phyloP scores from a whole-genome alignment of 495 filamentous ascomycete genomes.

The Parathielavia appendiculata region DNA sequence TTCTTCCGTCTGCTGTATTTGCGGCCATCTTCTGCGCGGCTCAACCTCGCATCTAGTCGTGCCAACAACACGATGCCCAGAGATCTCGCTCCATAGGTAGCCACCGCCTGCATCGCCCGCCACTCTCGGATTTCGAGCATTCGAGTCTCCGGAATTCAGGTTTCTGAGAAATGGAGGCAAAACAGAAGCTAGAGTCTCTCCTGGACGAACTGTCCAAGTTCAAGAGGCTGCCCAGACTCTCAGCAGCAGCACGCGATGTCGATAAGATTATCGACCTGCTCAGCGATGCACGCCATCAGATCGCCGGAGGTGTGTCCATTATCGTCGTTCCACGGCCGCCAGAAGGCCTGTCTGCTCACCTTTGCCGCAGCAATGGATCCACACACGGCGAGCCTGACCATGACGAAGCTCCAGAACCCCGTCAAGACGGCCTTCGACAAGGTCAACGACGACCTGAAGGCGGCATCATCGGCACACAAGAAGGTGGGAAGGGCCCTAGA shows the following conservation, averaged over 20 bases:
- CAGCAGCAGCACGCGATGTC: slow-evolving; percentile 66
- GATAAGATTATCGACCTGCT: slow-evolving; percentile 75
- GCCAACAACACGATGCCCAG: not conserved
- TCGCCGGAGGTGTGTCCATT: slow-evolving; percentile 55
- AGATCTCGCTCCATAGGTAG: too few relatives aligned
- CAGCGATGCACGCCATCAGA: slow-evolving; percentile 61
- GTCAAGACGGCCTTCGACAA: slow-evolving; percentile 71
- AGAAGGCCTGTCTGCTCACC: not conserved
- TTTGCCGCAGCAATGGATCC: slow-evolving; percentile 52
- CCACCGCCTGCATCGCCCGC: too few relatives aligned
- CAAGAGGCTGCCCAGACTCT: slow-evolving; percentile 62
- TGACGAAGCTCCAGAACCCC: slow-evolving; percentile 80
- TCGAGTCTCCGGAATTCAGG: not conserved
- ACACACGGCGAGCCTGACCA: slow-evolving; percentile 58
- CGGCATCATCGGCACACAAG: slow-evolving; percentile 68
- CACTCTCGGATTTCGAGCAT: not conserved
- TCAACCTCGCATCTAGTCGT: too few relatives aligned
- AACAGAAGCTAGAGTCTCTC: slow-evolving; percentile 37
- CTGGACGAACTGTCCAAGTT: slow-evolving; percentile 68
- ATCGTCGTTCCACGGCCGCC: not conserved
- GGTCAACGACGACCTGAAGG: slow-evolving; percentile 73
- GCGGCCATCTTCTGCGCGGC: too few relatives aligned
- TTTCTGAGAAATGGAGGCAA: slow-evolving; percentile 12
- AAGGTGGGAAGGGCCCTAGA: slow-evolving; percentile 79
- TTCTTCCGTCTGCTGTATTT: too few relatives aligned